Evolutionary conservation across 345 rosid genomes (phyloP).

Genomic region (Toxicodendron radicans): DNA sequence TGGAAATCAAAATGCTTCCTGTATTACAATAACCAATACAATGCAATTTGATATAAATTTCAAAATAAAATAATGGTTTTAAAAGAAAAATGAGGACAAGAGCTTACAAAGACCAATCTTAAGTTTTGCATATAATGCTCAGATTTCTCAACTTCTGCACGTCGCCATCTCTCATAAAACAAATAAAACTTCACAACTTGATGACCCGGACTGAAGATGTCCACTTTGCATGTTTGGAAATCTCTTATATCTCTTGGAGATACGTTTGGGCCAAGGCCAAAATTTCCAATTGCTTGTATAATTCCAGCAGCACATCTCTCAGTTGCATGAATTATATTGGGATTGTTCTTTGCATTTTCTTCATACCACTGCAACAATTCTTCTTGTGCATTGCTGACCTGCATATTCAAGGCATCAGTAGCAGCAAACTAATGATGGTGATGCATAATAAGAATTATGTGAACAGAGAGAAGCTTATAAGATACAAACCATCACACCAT

Average conservation of each 20-base stretch:
- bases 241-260: constrained; percentile 69
- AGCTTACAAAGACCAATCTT: constrained; percentile 37
- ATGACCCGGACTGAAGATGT: constrained; percentile 39
- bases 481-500: constrained; percentile 82
- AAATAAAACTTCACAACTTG: constrained; percentile 69
- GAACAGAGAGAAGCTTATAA: constrained; percentile 11
- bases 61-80: not conserved
- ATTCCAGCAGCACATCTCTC: constrained; percentile 86
- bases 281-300: constrained; percentile 72
- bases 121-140: constrained; percentile 34
- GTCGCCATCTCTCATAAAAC: constrained; percentile 64
- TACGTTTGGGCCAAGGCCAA: constrained; percentile 58
- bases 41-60: not conserved
- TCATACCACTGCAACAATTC: constrained; percentile 76
- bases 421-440: not conserved
- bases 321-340: constrained; percentile 59
- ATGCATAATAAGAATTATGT: not conserved
- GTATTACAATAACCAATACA: not conserved
- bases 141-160: constrained; percentile 56
- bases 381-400: constrained; percentile 88
- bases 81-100: not conserved
- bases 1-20: not conserved
- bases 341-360: constrained; percentile 60
- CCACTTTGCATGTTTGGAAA: constrained; percentile 28
- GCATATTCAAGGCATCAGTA: constrained; percentile 6